Evolutionary conservation across 805 yeast species (phyloP).

Genomic region (Lipomyces chichibuensis): DNA sequence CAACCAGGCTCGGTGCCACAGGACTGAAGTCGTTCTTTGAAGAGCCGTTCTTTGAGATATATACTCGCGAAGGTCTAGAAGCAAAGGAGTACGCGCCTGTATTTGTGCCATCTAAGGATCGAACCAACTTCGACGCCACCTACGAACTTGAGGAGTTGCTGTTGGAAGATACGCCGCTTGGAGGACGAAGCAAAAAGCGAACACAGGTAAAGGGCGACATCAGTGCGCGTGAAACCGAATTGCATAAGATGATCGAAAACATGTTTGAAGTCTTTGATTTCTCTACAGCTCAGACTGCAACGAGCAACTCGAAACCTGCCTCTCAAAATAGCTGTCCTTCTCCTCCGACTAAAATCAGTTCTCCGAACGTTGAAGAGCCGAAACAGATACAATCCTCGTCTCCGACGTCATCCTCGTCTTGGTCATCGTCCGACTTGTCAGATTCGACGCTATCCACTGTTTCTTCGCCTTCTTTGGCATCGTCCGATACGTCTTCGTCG

Average conservation of each 20-base stretch:
- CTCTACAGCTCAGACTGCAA: neutral
- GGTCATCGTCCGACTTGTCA: neutral
- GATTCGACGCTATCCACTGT: neutral
- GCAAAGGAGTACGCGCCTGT: conserved; percentile 18
- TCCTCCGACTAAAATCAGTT: neutral
- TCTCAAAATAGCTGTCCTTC: neutral
- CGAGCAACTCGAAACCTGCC: neutral
- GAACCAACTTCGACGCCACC: conserved; percentile 20
- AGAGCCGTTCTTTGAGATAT: conserved; percentile 72
- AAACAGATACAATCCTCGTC: neutral
- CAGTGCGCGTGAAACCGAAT: conserved; percentile 11
- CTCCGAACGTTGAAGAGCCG: neutral
- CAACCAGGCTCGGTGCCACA: conserved; percentile 66
- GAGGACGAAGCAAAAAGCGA: neutral
- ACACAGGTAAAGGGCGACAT: neutral
- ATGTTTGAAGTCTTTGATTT: conserved; percentile 19
- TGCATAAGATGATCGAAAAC: conserved; percentile 6
- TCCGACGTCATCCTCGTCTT: neutral
- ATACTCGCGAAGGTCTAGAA: conserved; percentile 24
- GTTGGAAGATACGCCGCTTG: conserved; percentile 17
- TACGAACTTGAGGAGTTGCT: conserved; percentile 32
- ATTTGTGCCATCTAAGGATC: conserved; percentile 23
- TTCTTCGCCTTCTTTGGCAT: neutral
- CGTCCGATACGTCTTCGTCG: neutral
- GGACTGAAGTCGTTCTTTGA: conserved; percentile 76